Conservation (phyloP, 2,329 filamentous ascomycete genomes). For the Clonostachys chloroleuca region DNA sequence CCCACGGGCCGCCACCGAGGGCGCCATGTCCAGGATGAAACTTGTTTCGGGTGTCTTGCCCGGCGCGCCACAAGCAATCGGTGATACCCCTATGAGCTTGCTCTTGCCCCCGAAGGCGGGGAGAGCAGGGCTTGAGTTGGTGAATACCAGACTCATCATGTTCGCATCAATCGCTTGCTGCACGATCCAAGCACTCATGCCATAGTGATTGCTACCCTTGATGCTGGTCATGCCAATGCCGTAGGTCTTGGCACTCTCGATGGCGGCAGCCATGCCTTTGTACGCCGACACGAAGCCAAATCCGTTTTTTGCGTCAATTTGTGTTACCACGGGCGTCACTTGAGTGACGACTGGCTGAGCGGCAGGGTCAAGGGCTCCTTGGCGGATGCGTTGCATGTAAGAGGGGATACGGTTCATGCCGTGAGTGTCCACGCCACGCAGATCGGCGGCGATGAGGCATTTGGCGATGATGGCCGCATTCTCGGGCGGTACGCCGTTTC, state of each 20-base stretch:
- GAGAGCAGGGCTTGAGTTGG: slow-evolving; percentile 67
- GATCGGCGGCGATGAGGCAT: slow-evolving; percentile 69
- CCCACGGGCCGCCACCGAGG: slow-evolving; percentile 63
- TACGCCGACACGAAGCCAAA: slow-evolving; percentile 73
- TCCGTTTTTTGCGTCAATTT: slow-evolving; percentile 63
- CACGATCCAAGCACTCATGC: slow-evolving; percentile 79
- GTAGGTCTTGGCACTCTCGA: slow-evolving; percentile 57
- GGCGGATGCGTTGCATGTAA: slow-evolving; percentile 69
- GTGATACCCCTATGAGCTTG: slow-evolving; percentile 70
- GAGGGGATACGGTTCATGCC: slow-evolving; percentile 73
- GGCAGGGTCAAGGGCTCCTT: slow-evolving; percentile 60
- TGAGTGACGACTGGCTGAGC: slow-evolving; percentile 55
- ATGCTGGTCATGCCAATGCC: slow-evolving; percentile 75
- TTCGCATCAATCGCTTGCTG: slow-evolving; percentile 70
- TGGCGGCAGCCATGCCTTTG: slow-evolving; percentile 60
- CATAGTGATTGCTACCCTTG: slow-evolving; percentile 77
- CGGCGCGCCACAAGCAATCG: slow-evolving; percentile 72
- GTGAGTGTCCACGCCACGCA: slow-evolving; percentile 77
- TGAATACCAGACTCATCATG: slow-evolving; percentile 69
- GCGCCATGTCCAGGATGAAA: slow-evolving; percentile 76
- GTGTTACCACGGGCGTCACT: slow-evolving; percentile 67
- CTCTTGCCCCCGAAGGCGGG: slow-evolving; percentile 65
- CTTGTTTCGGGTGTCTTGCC: slow-evolving; percentile 41
- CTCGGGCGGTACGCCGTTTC: slow-evolving; percentile 52
- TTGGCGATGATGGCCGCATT: slow-evolving; percentile 61